Evolutionary conservation across 345 rosid species (phyloP).

Genomic region (Salix dunnii): DNA sequence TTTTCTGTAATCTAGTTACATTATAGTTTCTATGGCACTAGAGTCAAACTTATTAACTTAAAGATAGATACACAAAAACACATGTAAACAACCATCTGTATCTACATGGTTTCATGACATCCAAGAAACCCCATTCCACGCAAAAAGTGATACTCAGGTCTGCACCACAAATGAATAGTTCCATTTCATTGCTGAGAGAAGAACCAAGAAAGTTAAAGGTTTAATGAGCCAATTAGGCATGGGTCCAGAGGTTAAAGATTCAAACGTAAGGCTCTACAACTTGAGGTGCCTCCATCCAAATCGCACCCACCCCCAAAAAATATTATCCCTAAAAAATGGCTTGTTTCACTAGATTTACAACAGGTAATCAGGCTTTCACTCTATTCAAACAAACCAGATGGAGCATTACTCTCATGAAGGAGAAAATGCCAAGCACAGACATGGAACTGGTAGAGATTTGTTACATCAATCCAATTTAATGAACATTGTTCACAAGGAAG

Average conservation of each 20-base stretch:
- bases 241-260: background rate
- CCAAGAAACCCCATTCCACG: background rate
- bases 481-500: background rate
- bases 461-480: background rate
- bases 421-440: background rate
- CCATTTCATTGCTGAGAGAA: background rate
- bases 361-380: background rate
- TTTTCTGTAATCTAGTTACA: background rate
- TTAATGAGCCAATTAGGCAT: background rate
- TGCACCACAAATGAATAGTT: background rate
- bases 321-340: background rate
- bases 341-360: background rate
- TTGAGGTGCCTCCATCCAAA: background rate
- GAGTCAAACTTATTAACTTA: background rate
- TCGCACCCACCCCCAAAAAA: background rate
- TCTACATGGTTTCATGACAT: background rate
- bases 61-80: background rate
- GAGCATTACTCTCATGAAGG: background rate
- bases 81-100: background rate
- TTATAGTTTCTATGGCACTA: too few relatives aligned
- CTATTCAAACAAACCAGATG: background rate
- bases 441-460: background rate
- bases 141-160: background rate
- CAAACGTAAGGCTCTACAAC: background rate
- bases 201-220: background rate